These are phyloP conservation scores for Mycena epipterygia DNA, from an alignment of 768 basidiomycete genomes.

Conservation along the genomic window DNA sequence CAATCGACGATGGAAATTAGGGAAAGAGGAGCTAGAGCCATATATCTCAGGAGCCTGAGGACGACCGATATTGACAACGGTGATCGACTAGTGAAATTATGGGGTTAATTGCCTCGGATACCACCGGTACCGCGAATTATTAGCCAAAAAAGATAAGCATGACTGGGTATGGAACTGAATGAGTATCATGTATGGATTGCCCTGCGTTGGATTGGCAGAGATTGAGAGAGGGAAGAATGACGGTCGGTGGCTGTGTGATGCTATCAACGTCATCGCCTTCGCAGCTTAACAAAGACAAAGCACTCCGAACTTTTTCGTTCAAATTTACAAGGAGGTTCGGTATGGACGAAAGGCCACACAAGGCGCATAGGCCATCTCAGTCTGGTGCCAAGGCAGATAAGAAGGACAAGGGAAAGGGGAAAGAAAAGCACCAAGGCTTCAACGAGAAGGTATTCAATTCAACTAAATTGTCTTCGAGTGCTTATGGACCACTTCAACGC, in stretches of 20 bases:
- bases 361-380: constrained; percentile 79
- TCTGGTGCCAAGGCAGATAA: constrained; percentile 52
- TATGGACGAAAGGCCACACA: constrained; percentile 86
- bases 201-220: not conserved
- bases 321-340: not conserved
- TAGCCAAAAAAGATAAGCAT: too few relatives aligned
- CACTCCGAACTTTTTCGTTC: constrained; percentile 12
- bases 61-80: too few relatives aligned
- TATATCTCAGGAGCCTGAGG: too few relatives aligned
- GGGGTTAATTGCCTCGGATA: too few relatives aligned
- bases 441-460: constrained; percentile 81
- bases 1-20: too few relatives aligned
- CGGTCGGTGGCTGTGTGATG: constrained; percentile 13
- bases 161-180: too few relatives aligned
- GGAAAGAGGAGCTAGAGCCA: too few relatives aligned
- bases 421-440: constrained; percentile 81
- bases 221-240: not conserved
- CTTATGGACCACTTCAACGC: constrained; percentile 6
- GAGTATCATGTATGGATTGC: too few relatives aligned
- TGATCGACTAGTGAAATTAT: too few relatives aligned
- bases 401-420: constrained; percentile 77
- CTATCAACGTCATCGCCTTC: not conserved
- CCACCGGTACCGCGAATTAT: too few relatives aligned
- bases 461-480: not conserved
- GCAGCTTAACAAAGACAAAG: not conserved